Percentiles rank a stretch among this genome's conserved stretches.
Evolutionary conservation across 1,284 basidiomycete species (phyloP).

Genomic region (Phenoliferia sp.): DNA sequence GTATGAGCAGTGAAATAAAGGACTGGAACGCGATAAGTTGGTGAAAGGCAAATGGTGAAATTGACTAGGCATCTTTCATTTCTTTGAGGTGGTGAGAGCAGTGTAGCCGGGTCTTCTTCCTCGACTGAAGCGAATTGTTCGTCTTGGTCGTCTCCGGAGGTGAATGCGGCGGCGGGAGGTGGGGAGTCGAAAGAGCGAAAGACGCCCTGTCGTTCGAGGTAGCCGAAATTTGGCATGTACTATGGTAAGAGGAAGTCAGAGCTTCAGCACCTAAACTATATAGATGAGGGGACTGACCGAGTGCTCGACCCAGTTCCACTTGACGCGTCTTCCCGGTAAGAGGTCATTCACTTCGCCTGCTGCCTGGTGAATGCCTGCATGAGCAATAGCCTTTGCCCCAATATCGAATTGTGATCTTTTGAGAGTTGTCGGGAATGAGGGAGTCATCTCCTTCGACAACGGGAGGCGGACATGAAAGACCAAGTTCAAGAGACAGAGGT

Average conservation of each 20-base stretch:
- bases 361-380: too few relatives aligned
- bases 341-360: background rate
- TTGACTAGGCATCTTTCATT: conserved; percentile 32
- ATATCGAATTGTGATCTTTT: background rate
- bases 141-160: background rate
- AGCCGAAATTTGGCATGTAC: conserved; percentile 1
- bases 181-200: background rate
- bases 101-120: conserved; percentile 4
- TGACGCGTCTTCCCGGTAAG: background rate
- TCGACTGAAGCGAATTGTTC: background rate
- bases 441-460: too few relatives aligned
- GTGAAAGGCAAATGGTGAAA: conserved; percentile 65
- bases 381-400: background rate
- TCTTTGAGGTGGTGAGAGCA: background rate
- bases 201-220: background rate
- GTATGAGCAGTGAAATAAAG: conserved; percentile 68
- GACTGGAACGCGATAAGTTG: conserved; percentile 67
- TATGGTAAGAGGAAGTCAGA: background rate
- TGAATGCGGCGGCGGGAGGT: background rate
- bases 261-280: background rate
- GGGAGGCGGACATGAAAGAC: too few relatives aligned
- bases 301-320: background rate
- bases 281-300: background rate
- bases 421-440: too few relatives aligned
- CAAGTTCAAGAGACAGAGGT: too few relatives aligned